phyloP scores from a whole-genome alignment of 176 grass and related monocot genomes.

The Cenchrus fungigraminus region DNA sequence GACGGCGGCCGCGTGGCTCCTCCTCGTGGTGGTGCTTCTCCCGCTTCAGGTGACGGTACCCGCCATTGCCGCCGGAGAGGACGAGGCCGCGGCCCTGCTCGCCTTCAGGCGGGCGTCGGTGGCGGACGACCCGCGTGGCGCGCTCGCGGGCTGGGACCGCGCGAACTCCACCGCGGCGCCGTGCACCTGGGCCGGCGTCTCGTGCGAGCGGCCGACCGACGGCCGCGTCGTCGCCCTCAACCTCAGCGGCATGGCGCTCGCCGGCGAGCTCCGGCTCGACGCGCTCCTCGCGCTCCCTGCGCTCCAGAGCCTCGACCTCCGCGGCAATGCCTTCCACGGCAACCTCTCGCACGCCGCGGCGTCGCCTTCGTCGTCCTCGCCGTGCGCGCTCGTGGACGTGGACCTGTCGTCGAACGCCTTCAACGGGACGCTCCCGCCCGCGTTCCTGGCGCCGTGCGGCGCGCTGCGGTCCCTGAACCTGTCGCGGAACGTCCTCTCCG shows the following conservation, averaged over 20 bases:
- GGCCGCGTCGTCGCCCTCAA: constrained; percentile 61
- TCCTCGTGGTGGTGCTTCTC: constrained; percentile 10
- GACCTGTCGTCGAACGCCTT: constrained; percentile 87
- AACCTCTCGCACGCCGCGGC: constrained; percentile 66
- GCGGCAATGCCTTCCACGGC: constrained; percentile 87
- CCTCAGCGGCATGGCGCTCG: constrained; percentile 74
- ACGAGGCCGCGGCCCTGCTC: constrained; percentile 73
- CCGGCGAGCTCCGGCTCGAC: constrained; percentile 64
- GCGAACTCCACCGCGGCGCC: constrained; percentile 45
- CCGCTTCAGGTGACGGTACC: constrained; percentile 16
- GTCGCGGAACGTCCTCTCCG: constrained; percentile 63
- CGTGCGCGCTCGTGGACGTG: constrained; percentile 58
- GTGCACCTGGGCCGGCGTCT: constrained; percentile 73
- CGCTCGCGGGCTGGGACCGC: constrained; percentile 51
- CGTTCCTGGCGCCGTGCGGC: constrained; percentile 65
- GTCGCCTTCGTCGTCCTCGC: constrained; percentile 11
- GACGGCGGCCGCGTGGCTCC: constrained; percentile 27
- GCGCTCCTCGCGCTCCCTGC: constrained; percentile 58
- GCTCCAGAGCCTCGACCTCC: constrained; percentile 56
- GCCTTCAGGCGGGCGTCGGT: constrained; percentile 70
- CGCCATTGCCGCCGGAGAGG: constrained; percentile 49
- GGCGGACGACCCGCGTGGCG: constrained; percentile 47
- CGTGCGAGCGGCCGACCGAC: constrained; percentile 41
- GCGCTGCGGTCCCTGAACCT: constrained; percentile 64
- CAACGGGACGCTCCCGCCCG: constrained; percentile 58